Evolutionary conservation across 495 filamentous ascomycete genomes (phyloP).

Genomic region (Tuber melanosporum): DNA sequence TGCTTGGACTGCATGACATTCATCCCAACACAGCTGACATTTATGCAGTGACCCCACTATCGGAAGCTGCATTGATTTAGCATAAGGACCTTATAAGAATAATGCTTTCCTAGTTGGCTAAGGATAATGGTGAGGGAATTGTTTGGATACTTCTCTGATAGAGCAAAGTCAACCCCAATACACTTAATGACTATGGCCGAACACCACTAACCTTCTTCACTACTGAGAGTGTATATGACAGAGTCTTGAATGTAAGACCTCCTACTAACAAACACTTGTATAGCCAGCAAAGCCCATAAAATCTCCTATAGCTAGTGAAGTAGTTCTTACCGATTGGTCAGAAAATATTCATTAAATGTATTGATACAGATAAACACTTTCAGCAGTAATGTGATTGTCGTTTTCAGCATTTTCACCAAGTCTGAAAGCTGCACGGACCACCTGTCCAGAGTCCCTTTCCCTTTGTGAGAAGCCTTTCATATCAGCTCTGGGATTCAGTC

Average conservation of each 20-base stretch:
- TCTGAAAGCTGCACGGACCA: not conserved
- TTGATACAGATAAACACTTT: not conserved
- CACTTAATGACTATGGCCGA: too few relatives aligned
- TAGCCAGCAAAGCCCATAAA: not conserved
- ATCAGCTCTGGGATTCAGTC: not conserved
- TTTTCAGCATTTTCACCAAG: not conserved
- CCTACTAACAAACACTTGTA: not conserved
- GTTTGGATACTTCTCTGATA: too few relatives aligned
- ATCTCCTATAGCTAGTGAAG: not conserved
- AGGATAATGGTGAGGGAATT: too few relatives aligned
- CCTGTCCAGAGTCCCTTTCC: not conserved
- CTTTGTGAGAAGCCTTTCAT: not conserved
- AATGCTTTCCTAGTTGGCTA: too few relatives aligned
- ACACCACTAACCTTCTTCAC: too few relatives aligned
- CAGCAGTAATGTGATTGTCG: not conserved
- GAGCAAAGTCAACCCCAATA: too few relatives aligned
- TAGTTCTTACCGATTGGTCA: not conserved
- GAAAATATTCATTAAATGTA: not conserved
- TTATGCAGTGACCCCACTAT: too few relatives aligned
- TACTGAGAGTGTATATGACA: too few relatives aligned
- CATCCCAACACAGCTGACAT: too few relatives aligned
- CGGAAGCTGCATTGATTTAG: too few relatives aligned
- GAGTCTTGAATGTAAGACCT: not conserved
- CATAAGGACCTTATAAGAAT: too few relatives aligned
- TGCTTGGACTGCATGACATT: too few relatives aligned